These are phyloP conservation scores for Cladosporium sp. DNA, from an alignment of 2,329 filamentous ascomycete species.

Conservation along the genomic window DNA sequence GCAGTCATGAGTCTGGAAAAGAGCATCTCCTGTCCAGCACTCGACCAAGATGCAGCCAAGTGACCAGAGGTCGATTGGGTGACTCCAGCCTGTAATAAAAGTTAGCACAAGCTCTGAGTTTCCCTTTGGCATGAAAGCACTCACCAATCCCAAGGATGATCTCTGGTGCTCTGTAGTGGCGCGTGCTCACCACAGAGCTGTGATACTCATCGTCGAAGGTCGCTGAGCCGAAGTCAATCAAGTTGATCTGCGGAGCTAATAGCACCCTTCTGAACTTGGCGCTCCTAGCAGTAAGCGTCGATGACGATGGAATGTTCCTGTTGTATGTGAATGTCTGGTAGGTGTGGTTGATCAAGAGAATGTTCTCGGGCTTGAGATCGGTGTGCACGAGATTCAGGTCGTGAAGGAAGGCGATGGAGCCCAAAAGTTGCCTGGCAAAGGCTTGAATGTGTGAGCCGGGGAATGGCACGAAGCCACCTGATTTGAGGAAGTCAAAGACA, in stretches of 20 bases:
- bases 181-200: conserved; percentile 65
- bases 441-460: conserved; percentile 98
- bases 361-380: conserved; percentile 68
- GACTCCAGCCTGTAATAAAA: conserved; percentile 55
- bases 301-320: conserved; percentile 65
- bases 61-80: conserved; percentile 69
- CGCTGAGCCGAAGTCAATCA: conserved; percentile 68
- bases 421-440: conserved; percentile 92
- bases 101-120: not conserved
- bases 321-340: conserved; percentile 72
- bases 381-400: conserved; percentile 98
- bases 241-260: conserved; percentile 64
- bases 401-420: conserved; percentile 97
- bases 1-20: conserved; percentile 70
- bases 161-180: conserved; percentile 67
- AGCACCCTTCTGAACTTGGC: conserved; percentile 64
- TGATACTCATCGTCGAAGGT: conserved; percentile 70
- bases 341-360: conserved; percentile 62
- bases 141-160: conserved; percentile 63
- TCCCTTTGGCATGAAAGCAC: not conserved
- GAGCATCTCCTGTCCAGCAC: conserved; percentile 67
- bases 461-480: conserved; percentile 92
- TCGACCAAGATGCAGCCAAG: conserved; percentile 69
- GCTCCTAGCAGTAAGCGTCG: conserved; percentile 56
- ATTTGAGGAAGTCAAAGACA: conserved; percentile 97